These are phyloP conservation scores for Bromus sterilis DNA, from an alignment of 176 grass and related monocot species.

Conservation along the genomic window DNA sequence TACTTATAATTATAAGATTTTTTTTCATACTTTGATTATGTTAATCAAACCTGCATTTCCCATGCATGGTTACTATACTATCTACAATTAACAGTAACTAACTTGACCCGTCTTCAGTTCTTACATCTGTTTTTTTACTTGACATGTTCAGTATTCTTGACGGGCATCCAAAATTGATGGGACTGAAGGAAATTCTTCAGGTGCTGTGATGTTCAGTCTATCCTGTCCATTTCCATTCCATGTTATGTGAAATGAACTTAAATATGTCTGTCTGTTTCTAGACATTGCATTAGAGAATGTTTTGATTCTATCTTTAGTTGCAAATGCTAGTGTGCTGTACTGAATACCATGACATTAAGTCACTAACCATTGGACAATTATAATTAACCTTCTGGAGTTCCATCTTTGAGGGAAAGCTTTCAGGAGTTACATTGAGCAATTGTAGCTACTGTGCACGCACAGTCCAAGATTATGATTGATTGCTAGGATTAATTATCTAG, in stretches of 20 bases:
- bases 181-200: conserved; percentile 95
- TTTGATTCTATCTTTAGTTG: neutral
- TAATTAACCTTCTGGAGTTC: neutral
- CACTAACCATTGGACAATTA: neutral
- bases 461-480: neutral
- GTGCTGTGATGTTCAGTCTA: conserved; percentile 20
- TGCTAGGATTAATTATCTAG: conserved; percentile 11
- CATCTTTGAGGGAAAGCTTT: neutral
- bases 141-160: conserved; percentile 78
- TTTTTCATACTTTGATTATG: neutral
- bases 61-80: neutral
- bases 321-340: conserved; percentile 5
- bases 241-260: neutral
- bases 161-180: conserved; percentile 90
- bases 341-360: neutral
- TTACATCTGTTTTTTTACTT: conserved; percentile 30
- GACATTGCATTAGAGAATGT: neutral
- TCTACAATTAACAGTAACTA: neutral
- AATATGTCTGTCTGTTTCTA: neutral
- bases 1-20: neutral
- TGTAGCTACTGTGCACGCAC: neutral
- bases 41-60: neutral
- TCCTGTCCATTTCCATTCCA: neutral
- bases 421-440: neutral
- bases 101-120: conserved; percentile 8